Evolutionary conservation across 2,329 filamentous ascomycete genomes (phyloP).

Genomic region (Sporothrix protearum): DNA sequence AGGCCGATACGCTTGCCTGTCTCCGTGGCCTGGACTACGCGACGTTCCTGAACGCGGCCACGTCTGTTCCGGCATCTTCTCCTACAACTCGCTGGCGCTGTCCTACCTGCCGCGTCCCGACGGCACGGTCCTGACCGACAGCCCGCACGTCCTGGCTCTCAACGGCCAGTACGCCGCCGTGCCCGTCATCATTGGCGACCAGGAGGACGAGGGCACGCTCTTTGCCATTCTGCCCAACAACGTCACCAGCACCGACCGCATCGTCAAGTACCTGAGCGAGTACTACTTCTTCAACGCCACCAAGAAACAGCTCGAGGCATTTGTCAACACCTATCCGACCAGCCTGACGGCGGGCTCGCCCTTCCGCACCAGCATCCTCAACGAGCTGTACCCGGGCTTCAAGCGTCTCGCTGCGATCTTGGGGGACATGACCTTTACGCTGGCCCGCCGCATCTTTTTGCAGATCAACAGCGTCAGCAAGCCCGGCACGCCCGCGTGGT

Average conservation of each 20-base stretch:
- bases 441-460: slow-evolving; percentile 65
- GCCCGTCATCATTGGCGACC: slow-evolving; percentile 61
- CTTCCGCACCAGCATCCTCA: slow-evolving; percentile 63
- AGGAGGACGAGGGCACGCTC: slow-evolving; percentile 76
- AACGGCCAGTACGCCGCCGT: slow-evolving; percentile 50
- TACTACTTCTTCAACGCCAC: slow-evolving; percentile 60
- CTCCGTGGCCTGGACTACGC: slow-evolving; percentile 60
- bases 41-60: slow-evolving; percentile 61
- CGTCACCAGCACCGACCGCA: slow-evolving; percentile 55
- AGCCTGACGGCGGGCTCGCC: slow-evolving; percentile 60
- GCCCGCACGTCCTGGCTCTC: slow-evolving; percentile 56
- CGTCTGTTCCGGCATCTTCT: slow-evolving; percentile 65
- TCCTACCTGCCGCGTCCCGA: slow-evolving; percentile 74
- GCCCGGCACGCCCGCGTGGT: slow-evolving; percentile 64
- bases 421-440: slow-evolving; percentile 71
- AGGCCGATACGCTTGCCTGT: slow-evolving; percentile 59
- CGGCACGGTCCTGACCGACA: slow-evolving; percentile 57
- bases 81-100: slow-evolving; percentile 65
- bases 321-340: slow-evolving; percentile 63
- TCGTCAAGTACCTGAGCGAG: slow-evolving; percentile 60
- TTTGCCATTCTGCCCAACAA: slow-evolving; percentile 68
- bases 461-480: slow-evolving; percentile 43
- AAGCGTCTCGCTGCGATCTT: slow-evolving; percentile 73
- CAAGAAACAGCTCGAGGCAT: slow-evolving; percentile 46
- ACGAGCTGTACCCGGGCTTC: slow-evolving; percentile 72